Evolutionary conservation across 208 protist species (phyloP).

Genomic region (Acanthamoeba divionensis): DNA sequence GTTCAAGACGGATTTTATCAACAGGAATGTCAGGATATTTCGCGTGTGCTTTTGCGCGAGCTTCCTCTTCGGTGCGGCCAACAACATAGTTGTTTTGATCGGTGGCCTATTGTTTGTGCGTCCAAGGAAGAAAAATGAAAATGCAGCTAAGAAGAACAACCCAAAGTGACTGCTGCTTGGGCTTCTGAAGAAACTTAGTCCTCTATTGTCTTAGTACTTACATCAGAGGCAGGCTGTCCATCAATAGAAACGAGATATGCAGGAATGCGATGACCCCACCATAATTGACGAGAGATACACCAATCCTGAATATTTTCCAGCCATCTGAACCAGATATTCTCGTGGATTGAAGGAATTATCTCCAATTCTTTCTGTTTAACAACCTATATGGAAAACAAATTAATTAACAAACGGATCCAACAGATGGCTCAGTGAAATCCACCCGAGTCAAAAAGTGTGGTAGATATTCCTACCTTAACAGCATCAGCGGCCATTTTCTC

Average conservation of each 20-base stretch:
- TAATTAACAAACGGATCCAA: background rate
- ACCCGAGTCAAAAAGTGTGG: background rate
- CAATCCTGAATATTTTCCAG: constrained; percentile 77
- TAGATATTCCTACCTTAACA: constrained; percentile 34
- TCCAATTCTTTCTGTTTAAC: constrained; percentile 59
- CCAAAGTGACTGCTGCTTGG: too few species aligned
- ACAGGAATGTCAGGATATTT: background rate
- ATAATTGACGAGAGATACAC: constrained; percentile 98
- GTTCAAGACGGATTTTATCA: constrained; percentile 63
- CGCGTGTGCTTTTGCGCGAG: constrained; percentile 74
- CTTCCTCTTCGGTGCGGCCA: constrained; percentile 90
- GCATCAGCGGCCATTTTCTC: constrained; percentile 70
- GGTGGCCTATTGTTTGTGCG: background rate
- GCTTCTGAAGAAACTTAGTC: background rate
- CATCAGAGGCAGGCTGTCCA: constrained; percentile 55
- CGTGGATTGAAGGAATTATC: constrained; percentile 63
- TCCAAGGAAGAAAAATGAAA: too few species aligned
- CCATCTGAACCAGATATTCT: constrained; percentile 73
- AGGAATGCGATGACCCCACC: constrained; percentile 99
- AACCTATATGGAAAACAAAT: background rate
- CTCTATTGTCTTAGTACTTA: background rate
- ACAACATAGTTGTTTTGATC: constrained; percentile 87
- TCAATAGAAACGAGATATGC: constrained; percentile 90
- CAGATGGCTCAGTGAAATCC: background rate
- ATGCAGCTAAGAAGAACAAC: too few species aligned